Base-by-base conservation (phyloP, 1,284 basidiomycete genomes). In the Afroboletus lepidellus region DNA sequence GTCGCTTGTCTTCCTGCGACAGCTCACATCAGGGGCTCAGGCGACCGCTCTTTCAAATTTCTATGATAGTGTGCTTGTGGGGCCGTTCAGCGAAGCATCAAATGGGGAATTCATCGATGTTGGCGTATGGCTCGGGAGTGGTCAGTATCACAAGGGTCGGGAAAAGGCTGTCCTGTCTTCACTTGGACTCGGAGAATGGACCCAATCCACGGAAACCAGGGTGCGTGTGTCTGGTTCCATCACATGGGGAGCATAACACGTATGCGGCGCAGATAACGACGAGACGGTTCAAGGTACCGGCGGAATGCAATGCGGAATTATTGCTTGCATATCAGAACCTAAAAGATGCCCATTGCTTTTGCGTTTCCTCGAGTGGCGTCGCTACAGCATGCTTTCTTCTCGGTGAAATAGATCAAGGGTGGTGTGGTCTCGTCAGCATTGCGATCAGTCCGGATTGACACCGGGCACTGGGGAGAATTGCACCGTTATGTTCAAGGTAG, bases 71-170 rank as follows among this genome's bases (percentile, higher is more conserved):
- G 67, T 83, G 41, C 72, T 84, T 16, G 77, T 76, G 0, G 81
- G 81, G 1, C 71, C 72, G 41, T 66, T 72, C 13, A 81, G 74
- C 58, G 82, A 85, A 55, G 49, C 38, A 20, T 52, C 57, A 42
- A 75, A 73, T 54, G 81, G 82, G 55, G 81, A 83, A 48, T 78
- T 72, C 42, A 75, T 75, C 3, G 80, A 83, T 54, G 61, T 81
- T 23, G 78, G 72, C 2, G 46, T 83, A 30, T 81, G 76, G 75
- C 69, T 84, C 4, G 77, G 79, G 7, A 51, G 57, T 9, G 76
- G 74, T 5, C 55, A 67, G 9, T 76, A 64, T 58, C 62, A 65
- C 34, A 51, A 20, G 23, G 46, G 54, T 30, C 43, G 42, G 23
- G 59, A 58, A 24, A 42, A 36, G 5, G 46, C 36, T 34, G 43